Conservation (phyloP, 2,329 filamentous ascomycete genomes). For the Neospermospora avenae region DNA sequence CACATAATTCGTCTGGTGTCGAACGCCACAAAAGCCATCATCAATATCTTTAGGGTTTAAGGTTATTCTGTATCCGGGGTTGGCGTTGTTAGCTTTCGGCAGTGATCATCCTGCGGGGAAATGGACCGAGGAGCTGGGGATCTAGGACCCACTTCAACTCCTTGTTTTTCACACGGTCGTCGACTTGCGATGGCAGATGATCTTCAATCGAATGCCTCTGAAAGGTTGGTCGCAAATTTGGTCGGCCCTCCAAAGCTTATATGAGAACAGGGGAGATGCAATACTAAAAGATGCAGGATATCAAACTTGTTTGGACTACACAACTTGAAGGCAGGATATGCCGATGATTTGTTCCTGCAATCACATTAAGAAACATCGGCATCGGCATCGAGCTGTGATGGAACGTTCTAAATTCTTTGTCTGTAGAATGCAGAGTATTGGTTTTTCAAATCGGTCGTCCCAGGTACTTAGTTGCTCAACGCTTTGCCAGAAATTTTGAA, state of each 20-base stretch:
- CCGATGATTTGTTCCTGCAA: not conserved
- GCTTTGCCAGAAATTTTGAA: too few species aligned
- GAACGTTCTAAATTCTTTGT: too few species aligned
- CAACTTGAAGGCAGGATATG: not conserved
- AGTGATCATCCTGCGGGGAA: conserved; percentile 19
- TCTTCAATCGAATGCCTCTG: not conserved
- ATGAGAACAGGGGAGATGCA: not conserved
- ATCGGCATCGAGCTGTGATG: too few species aligned
- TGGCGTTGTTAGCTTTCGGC: conserved; percentile 4
- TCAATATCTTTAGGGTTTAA: not conserved
- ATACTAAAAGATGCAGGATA: not conserved
- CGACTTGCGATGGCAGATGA: not conserved
- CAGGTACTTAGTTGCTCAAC: too few species aligned
- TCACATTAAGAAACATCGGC: too few species aligned
- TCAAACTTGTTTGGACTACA: not conserved
- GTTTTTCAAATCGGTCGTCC: too few species aligned
- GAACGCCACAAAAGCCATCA: not conserved
- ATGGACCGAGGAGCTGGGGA: conserved; percentile 6
- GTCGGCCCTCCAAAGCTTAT: not conserved
- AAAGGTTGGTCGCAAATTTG: not conserved
- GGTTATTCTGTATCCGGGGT: conserved; percentile 14
- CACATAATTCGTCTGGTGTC: not conserved
- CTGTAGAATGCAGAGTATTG: too few species aligned
- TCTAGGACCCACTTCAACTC: not conserved
- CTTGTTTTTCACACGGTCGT: not conserved